A percentile compares a stretch with the other conserved stretches of the same genome.
Conservation (phyloP, 192 early-diverging fungal species). For the Phycomyces blakesleeanus region DNA sequence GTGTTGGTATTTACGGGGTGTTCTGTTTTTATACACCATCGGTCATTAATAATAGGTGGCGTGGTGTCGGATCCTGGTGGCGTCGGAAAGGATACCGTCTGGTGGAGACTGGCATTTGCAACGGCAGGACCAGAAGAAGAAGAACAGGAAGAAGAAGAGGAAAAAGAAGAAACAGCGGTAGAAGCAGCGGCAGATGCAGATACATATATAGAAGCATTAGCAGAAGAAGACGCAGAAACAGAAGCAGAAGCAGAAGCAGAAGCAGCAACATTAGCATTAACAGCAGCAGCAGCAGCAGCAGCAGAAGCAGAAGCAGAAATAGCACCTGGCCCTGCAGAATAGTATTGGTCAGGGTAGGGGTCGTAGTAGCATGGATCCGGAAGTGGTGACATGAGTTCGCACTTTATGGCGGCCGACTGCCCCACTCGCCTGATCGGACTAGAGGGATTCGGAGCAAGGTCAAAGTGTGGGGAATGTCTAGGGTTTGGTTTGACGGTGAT, state of each 20-base stretch:
- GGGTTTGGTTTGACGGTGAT: background rate
- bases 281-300: too few relatives aligned
- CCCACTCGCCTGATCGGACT: background rate
- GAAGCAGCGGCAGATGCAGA: too few relatives aligned
- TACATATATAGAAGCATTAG: too few relatives aligned
- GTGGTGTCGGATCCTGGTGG: constrained; percentile 12
- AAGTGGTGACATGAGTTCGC: constrained; percentile 11
- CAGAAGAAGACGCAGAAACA: too few relatives aligned
- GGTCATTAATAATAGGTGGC: background rate
- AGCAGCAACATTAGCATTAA: too few relatives aligned
- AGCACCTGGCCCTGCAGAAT: constrained; percentile 4
- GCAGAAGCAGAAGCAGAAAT: too few relatives aligned
- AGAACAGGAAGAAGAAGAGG: too few relatives aligned
- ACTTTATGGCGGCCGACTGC: background rate
- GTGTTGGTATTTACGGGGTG: too few relatives aligned
- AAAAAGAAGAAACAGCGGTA: too few relatives aligned
- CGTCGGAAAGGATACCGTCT: constrained; percentile 13
- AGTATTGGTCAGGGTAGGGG: constrained; percentile 16
- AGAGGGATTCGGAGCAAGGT: background rate
- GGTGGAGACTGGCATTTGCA: background rate
- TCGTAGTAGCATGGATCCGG: constrained; percentile 20
- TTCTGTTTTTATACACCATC: background rate
- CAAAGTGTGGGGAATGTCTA: background rate
- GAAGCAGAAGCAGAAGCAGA: too few relatives aligned
- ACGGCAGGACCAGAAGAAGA: too few relatives aligned